These are phyloP conservation scores for Cyclotella sp. DNA, from an alignment of 108 stramenopile genomes.

Conservation along the genomic window DNA sequence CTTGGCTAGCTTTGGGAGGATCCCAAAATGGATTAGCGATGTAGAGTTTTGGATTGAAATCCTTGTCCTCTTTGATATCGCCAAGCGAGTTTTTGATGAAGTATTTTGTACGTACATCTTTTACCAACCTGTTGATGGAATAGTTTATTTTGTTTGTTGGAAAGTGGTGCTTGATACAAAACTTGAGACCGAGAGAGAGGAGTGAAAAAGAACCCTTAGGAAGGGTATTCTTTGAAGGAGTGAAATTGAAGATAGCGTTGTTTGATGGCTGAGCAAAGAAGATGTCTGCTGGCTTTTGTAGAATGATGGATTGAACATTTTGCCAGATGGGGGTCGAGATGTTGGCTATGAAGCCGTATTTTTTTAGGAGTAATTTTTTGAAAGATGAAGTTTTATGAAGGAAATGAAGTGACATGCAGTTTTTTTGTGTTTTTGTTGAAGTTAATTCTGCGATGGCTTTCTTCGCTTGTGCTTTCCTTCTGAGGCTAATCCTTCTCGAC, in stretches of 20 bases:
- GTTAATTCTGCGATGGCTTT: neutral
- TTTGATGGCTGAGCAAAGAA: slow-evolving; percentile 1
- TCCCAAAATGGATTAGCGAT: neutral
- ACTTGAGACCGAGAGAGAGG: neutral
- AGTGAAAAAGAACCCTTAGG: neutral
- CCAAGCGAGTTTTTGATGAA: neutral
- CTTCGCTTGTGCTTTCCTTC: neutral
- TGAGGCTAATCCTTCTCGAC: neutral
- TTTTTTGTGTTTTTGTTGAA: neutral
- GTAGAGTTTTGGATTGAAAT: slow-evolving; percentile 1
- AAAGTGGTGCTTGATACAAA: neutral
- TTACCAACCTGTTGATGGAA: neutral
- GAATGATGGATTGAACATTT: neutral
- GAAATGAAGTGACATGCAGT: neutral
- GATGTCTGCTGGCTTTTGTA: neutral
- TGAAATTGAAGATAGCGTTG: neutral
- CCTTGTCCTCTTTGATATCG: neutral
- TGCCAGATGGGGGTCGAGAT: neutral
- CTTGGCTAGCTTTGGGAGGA: neutral
- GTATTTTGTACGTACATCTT: neutral
- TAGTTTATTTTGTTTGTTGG: neutral
- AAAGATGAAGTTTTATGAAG: neutral
- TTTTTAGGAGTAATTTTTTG: neutral
- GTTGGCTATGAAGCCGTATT: neutral
- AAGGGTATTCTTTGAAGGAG: neutral